phyloP scores from a whole-genome alignment of 75 land plant species.

The Ceratopteris richardii region DNA sequence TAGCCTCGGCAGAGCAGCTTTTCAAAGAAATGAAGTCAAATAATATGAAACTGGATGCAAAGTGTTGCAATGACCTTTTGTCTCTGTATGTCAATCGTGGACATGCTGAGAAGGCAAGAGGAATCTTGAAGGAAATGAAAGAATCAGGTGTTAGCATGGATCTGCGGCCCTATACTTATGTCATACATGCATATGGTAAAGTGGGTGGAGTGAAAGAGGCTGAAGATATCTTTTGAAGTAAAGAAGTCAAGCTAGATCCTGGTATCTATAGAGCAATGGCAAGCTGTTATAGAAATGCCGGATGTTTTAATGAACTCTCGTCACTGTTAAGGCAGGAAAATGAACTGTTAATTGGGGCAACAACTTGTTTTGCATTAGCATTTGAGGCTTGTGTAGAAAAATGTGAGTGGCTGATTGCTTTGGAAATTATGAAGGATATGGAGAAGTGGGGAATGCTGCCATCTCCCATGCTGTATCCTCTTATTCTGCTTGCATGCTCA shows the following conservation, averaged over 20 bases:
- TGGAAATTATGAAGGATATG: background rate
- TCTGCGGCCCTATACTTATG: background rate
- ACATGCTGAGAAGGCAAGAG: background rate
- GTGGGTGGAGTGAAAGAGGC: background rate
- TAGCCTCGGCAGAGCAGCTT: background rate
- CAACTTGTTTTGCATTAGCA: background rate
- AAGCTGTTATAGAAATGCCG: background rate
- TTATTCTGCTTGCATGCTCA: background rate
- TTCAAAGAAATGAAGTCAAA: background rate
- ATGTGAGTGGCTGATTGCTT: background rate
- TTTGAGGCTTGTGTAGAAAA: background rate
- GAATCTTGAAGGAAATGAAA: background rate
- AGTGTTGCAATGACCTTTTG: background rate
- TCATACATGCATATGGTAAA: background rate
- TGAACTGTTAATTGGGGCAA: background rate
- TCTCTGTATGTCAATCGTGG: background rate
- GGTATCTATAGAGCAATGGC: slow-evolving; percentile 2
- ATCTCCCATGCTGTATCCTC: background rate
- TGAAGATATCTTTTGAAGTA: background rate
- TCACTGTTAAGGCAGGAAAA: background rate
- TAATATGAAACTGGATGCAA: background rate
- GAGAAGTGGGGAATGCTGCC: background rate
- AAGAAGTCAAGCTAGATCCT: background rate
- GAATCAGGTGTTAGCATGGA: background rate
- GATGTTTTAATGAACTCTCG: background rate